Evolutionary conservation across 192 early-diverging fungal genomes (phyloP), one percentile per base, ranked within the genome.

Genomic region (Coemansia sp.): DNA sequence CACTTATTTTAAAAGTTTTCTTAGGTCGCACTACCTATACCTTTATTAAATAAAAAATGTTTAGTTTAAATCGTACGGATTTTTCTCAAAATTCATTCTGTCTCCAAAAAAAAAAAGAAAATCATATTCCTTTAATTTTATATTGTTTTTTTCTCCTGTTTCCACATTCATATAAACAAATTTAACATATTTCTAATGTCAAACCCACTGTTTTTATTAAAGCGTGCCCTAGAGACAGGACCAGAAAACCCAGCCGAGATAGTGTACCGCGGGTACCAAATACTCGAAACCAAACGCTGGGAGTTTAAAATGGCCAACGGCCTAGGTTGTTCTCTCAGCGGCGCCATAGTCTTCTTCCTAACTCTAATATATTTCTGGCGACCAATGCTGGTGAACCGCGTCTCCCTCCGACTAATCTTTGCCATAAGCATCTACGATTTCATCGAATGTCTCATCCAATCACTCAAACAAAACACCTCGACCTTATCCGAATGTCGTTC

Each of bases 351-450:
- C 5, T 16, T 54, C 0, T 56, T 64, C 63, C 38, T 64, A 4
- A 45, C 18, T 16, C 16, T 28, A 22, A 52, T 56, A 1, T 34
- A 56, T 16, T 30, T 56, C 63, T 64, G 50, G 63, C 52, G 63
- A 1, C 63, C 48, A 30, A 30, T 48, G 10, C 50, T 64, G 3
- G 63, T 64, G 22, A 56, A 64, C 63, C 50, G 63, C 34, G 33
- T 34, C 5, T 64, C 63, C 4, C 52, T 64, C 22, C 50, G 63
- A 11, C 38, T 56, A 56, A 64, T 56, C n/a, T 64, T 34, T 34
- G 34, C 32, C 5, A 64, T 64, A 0, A 63, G 61, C 49, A 52
- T 54, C 7, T 54, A 63, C 32, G 61, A 63, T 32, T 52, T 63
- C 38, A 33, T 63, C 31, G 17, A 63, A 33, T 63, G 49, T 28